A percentile compares a stretch with the other conserved stretches of the same genome.
These are phyloP conservation scores for Camellia granthamiana DNA, from an alignment of 148 eudicot genomes.

Conservation along the genomic window DNA sequence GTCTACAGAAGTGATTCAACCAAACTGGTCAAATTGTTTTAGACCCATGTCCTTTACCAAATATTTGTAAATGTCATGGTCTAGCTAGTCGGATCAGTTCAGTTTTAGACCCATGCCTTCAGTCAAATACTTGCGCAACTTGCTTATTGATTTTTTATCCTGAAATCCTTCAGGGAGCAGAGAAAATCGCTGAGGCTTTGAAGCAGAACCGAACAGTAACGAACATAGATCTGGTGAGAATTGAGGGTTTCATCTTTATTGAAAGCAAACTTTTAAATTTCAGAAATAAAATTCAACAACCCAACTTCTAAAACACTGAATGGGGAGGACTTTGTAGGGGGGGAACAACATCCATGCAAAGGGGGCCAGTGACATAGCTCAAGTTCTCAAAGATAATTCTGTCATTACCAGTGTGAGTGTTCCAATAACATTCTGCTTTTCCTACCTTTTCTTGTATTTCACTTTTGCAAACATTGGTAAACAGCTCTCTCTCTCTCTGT, in stretches of 20 bases:
- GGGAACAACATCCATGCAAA: slow-evolving; percentile 91
- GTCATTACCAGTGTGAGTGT: slow-evolving; percentile 58
- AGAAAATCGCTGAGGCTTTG: slow-evolving; percentile 82
- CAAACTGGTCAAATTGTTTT: not conserved
- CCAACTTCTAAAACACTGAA: not conserved
- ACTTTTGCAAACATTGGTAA: not conserved
- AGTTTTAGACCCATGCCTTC: not conserved
- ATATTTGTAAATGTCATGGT: not conserved
- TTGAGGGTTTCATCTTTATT: slow-evolving; percentile 2
- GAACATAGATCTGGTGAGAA: slow-evolving; percentile 76
- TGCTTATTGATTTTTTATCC: not conserved
- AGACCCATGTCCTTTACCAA: not conserved
- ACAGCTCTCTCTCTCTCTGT: slow-evolving; percentile 14
- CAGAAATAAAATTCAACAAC: slow-evolving; percentile 1
- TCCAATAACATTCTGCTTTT: not conserved
- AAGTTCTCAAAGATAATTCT: slow-evolving; percentile 77
- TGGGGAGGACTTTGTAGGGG: slow-evolving; percentile 52
- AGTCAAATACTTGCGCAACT: not conserved
- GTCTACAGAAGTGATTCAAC: not conserved
- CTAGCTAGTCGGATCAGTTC: slow-evolving; percentile 5
- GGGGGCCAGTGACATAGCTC: slow-evolving; percentile 71
- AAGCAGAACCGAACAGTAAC: slow-evolving; percentile 78
- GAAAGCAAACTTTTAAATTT: not conserved
- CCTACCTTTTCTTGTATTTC: slow-evolving; percentile 6
- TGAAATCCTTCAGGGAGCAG: slow-evolving; percentile 66